phyloP scores from a whole-genome alignment of 192 early-diverging fungal genomes.

The Jimgerdemannia flammicorona region DNA sequence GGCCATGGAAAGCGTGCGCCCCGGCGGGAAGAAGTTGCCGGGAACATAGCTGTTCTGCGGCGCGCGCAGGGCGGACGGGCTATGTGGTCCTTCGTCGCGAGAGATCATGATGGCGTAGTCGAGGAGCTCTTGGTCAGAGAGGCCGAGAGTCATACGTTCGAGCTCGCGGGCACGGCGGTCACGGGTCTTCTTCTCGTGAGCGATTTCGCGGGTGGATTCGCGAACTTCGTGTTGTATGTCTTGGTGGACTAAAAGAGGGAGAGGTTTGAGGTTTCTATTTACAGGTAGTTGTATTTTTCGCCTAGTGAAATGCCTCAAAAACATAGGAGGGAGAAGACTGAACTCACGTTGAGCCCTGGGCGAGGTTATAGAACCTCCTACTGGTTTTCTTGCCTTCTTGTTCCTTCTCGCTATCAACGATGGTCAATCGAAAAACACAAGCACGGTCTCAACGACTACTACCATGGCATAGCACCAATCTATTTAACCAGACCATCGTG shows the following conservation, averaged over 20 bases:
- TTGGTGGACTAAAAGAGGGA: constrained; percentile 9
- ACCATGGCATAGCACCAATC: too few species aligned
- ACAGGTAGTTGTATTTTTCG: too few species aligned
- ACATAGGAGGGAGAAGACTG: not conserved
- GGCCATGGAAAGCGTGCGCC: not conserved
- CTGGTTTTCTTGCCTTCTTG: constrained; percentile 4
- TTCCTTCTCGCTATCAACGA: constrained; percentile 16
- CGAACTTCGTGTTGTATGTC: constrained; percentile 42
- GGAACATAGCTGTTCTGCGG: not conserved
- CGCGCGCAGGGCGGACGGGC: not conserved
- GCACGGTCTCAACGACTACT: not conserved
- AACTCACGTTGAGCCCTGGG: not conserved
- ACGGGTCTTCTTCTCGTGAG: constrained; percentile 23
- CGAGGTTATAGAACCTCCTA: not conserved
- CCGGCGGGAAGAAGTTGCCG: not conserved
- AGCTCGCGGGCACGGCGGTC: constrained; percentile 1
- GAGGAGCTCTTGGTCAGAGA: constrained; percentile 54
- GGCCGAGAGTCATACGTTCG: constrained; percentile 28
- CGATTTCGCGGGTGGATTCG: constrained; percentile 17
- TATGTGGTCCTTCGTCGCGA: constrained; percentile 5
- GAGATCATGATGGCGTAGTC: constrained; percentile 56
- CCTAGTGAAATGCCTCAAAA: not conserved
- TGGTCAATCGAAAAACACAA: constrained; percentile 3
- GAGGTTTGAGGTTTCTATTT: not conserved
- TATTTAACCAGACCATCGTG: too few species aligned